Evolutionary conservation across 306 rosid genomes (phyloP).

Genomic region (Fragaria nilgerrensis): DNA sequence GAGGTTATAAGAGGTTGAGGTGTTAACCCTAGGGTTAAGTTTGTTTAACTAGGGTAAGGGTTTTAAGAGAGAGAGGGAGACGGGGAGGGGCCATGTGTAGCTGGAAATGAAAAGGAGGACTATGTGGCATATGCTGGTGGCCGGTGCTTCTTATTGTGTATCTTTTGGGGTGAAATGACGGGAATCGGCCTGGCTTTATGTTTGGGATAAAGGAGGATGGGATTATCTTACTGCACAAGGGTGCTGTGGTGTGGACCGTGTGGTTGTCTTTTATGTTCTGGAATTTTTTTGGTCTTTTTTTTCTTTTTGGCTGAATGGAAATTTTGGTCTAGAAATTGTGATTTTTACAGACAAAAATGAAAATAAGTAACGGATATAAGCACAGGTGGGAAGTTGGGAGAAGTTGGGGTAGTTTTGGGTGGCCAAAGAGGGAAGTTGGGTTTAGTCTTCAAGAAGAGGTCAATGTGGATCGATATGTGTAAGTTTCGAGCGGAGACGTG

Average conservation of each 20-base stretch:
- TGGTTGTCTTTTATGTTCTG: neutral
- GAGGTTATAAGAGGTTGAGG: constrained; percentile 5
- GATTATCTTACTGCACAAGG: neutral
- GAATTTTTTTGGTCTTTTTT: neutral
- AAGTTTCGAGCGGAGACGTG: neutral
- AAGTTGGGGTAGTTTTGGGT: neutral
- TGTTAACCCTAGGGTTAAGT: neutral
- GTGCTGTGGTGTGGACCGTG: neutral
- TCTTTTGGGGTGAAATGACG: constrained; percentile 18
- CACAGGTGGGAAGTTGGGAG: constrained; percentile 5
- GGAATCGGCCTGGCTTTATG: neutral
- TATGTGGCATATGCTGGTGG: constrained; percentile 37
- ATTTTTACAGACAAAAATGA: neutral
- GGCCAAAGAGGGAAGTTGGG: neutral
- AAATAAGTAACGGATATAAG: constrained; percentile 11
- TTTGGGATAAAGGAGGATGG: neutral
- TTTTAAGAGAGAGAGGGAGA: constrained; percentile 23
- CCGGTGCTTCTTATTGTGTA: constrained; percentile 5
- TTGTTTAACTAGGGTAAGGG: neutral
- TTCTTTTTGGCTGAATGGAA: neutral
- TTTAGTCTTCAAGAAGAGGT: neutral
- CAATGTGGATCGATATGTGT: neutral
- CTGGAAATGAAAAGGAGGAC: constrained; percentile 52
- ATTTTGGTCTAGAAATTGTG: neutral
- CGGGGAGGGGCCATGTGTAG: constrained; percentile 36